Evolutionary conservation across 2,329 filamentous ascomycete species (phyloP).

Genomic region (Pyrenochaeta sp.): DNA sequence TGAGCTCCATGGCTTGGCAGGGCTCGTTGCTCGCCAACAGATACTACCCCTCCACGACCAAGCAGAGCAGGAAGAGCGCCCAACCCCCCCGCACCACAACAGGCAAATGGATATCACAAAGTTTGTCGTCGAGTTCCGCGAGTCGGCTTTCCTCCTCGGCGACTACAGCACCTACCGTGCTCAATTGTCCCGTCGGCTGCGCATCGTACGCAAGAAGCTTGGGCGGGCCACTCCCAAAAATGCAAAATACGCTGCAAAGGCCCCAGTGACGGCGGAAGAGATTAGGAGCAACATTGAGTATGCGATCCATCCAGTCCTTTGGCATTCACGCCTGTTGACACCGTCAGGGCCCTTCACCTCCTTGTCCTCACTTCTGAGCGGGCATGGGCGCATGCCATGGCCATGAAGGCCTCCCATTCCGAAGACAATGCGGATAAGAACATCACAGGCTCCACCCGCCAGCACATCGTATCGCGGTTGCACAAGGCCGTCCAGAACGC

Average conservation of each 20-base stretch:
- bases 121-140: constrained; percentile 79
- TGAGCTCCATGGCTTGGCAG: constrained; percentile 19
- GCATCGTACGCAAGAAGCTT: constrained; percentile 84
- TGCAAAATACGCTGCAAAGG: constrained; percentile 81
- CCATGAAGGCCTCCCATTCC: constrained; percentile 84
- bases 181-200: constrained; percentile 81
- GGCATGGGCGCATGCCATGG: constrained; percentile 95
- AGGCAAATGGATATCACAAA: constrained; percentile 87
- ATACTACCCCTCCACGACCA: constrained; percentile 30
- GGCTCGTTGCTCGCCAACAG: constrained; percentile 24
- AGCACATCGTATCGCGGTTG: constrained; percentile 88
- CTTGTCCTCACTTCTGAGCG: constrained; percentile 86
- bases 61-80: constrained; percentile 8
- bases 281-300: constrained; percentile 80
- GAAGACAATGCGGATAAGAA: constrained; percentile 76
- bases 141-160: constrained; percentile 84
- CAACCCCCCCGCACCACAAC: constrained; percentile 3
- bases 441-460: constrained; percentile 79
- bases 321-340: constrained; percentile 2
- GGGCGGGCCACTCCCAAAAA: constrained; percentile 84
- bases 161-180: constrained; percentile 87
- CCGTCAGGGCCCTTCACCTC: constrained; percentile 55
- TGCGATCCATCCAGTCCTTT: constrained; percentile 29
- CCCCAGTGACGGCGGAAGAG: constrained; percentile 75
- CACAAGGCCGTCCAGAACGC: constrained; percentile 80